A percentile compares a stretch with the other conserved stretches of the same genome.
Conservation (phyloP, 805 yeast genomes). For the Debaryomyces hansenii region DNA sequence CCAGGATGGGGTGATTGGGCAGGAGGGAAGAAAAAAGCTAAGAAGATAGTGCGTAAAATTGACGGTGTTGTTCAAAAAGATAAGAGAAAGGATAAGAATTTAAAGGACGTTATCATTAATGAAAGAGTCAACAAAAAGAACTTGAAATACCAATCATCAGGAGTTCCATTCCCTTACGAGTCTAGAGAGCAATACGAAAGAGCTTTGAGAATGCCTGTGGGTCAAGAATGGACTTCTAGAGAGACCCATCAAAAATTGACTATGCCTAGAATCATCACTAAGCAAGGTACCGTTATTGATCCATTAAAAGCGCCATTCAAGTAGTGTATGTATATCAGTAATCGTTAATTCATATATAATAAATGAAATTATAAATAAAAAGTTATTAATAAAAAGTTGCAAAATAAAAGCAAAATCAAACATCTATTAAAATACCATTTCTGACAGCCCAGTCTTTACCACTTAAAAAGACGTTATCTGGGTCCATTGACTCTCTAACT, state of each 20-base stretch:
- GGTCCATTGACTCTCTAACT: slow-evolving; percentile 71
- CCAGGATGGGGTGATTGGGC: slow-evolving; percentile 99
- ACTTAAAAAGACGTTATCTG: slow-evolving; percentile 75
- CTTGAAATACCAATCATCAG: slow-evolving; percentile 77
- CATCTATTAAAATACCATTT: slow-evolving; percentile 56
- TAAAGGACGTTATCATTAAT: slow-evolving; percentile 83
- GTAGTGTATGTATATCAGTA: slow-evolving; percentile 17
- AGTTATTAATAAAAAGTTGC: not conserved
- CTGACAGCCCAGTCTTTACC: slow-evolving; percentile 78
- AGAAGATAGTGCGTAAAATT: slow-evolving; percentile 66
- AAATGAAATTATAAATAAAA: not conserved
- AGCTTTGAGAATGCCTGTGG: slow-evolving; percentile 91
- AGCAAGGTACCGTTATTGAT: slow-evolving; percentile 86
- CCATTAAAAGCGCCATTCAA: slow-evolving; percentile 88
- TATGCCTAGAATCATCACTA: slow-evolving; percentile 84
- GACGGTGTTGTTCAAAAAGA: slow-evolving; percentile 74
- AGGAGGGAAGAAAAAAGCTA: slow-evolving; percentile 54
- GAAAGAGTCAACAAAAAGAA: slow-evolving; percentile 84
- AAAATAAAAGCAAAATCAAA: not conserved
- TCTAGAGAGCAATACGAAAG: slow-evolving; percentile 93
- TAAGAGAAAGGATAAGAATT: slow-evolving; percentile 73
- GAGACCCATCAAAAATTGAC: slow-evolving; percentile 83
- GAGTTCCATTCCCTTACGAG: slow-evolving; percentile 96
- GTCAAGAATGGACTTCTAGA: slow-evolving; percentile 93
- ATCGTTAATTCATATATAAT: not conserved